Conservation (phyloP, 1,139 yeast species). For the Hyphopichia pseudoburtonii region DNA sequence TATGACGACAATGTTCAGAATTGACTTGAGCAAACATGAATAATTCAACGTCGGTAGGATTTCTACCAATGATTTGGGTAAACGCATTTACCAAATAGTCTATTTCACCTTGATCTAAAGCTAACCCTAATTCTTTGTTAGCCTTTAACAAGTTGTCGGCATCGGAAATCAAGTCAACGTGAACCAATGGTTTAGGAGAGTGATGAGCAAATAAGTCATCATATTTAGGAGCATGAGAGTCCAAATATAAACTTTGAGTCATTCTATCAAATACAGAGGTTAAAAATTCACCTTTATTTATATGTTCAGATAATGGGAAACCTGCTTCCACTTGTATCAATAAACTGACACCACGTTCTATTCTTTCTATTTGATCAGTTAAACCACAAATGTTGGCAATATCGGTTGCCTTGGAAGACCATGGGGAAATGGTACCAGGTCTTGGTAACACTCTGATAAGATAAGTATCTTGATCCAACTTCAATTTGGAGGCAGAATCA, state of each 20-base stretch:
- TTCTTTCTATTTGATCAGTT: constrained; percentile 65
- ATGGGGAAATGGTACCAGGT: constrained; percentile 95
- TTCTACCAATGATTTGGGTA: constrained; percentile 69
- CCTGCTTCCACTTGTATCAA: constrained; percentile 69
- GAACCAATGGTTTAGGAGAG: constrained; percentile 80
- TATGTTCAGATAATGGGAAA: constrained; percentile 57
- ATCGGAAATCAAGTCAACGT: constrained; percentile 63
- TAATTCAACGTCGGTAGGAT: constrained; percentile 96
- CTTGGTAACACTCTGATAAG: constrained; percentile 84
- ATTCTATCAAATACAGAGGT: constrained; percentile 86
- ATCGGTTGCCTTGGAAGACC: constrained; percentile 99
- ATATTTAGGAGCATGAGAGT: constrained; percentile 54
- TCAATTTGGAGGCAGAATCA: constrained; percentile 12
- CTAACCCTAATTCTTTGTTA: constrained; percentile 83
- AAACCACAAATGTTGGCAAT: constrained; percentile 89
- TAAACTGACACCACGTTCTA: constrained; percentile 87
- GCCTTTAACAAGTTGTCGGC: constrained; percentile 68
- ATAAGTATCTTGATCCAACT: constrained; percentile 51
- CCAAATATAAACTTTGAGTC: constrained; percentile 75
- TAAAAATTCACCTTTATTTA: constrained; percentile 47
- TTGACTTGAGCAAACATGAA: constrained; percentile 99
- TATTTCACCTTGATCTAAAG: constrained; percentile 90
- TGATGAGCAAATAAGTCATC: constrained; percentile 77
- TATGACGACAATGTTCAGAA: constrained; percentile 99
- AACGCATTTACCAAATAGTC: constrained; percentile 84